phyloP scores from a whole-genome alignment of 1,284 basidiomycete species.

The Exobasidium cylindrosporum region DNA sequence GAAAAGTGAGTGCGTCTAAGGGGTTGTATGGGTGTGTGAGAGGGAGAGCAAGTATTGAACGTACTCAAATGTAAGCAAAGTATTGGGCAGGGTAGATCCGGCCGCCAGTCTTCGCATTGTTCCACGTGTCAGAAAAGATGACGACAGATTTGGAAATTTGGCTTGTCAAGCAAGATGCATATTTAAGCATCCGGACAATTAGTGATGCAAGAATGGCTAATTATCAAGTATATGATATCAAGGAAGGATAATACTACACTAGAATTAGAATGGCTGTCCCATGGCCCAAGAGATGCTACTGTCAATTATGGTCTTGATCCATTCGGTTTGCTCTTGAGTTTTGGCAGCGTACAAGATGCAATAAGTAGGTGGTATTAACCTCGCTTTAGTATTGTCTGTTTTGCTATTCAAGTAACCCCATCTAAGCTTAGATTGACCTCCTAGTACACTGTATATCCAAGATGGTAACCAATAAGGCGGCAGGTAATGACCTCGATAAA shows the following conservation, averaged over 20 bases:
- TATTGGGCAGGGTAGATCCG: too few relatives aligned
- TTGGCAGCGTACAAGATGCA: constrained; percentile 30
- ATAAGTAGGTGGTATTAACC: constrained; percentile 35
- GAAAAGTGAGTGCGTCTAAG: neutral
- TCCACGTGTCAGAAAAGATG: too few relatives aligned
- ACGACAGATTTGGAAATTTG: too few relatives aligned
- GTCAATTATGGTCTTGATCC: constrained; percentile 23
- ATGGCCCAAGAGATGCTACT: constrained; percentile 26
- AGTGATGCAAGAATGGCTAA: too few relatives aligned
- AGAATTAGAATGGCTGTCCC: constrained; percentile 12
- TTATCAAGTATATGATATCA: too few relatives aligned
- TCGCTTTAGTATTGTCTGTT: neutral
- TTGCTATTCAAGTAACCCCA: constrained; percentile 8
- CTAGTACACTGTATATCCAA: neutral
- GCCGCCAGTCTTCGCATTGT: too few relatives aligned
- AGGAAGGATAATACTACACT: too few relatives aligned
- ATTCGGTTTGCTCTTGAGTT: constrained; percentile 23
- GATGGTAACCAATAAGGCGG: constrained; percentile 13
- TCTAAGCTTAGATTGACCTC: neutral
- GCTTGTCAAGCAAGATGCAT: too few relatives aligned
- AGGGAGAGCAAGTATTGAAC: too few relatives aligned
- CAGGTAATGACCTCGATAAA: constrained; percentile 12
- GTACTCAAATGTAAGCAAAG: too few relatives aligned
- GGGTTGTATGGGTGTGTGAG: neutral
- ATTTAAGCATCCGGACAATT: too few relatives aligned